Conservation (phyloP, 2,329 filamentous ascomycete genomes). For the Xylaria sp. region DNA sequence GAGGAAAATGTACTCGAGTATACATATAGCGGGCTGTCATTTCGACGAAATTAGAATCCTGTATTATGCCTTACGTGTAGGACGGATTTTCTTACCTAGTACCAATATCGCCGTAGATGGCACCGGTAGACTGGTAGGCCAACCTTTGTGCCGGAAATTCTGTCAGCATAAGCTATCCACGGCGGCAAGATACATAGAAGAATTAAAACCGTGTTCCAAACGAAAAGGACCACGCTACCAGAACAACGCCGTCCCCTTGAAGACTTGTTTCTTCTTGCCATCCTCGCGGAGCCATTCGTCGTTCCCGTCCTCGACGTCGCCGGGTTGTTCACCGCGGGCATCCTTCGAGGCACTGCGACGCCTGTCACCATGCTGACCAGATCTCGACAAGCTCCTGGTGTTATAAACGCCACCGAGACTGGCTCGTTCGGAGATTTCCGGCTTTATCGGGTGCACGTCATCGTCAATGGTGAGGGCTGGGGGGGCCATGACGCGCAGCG, state of each 20-base stretch:
- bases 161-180: slow-evolving; percentile 4
- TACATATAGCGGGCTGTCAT: slow-evolving; percentile 68
- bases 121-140: slow-evolving; percentile 68
- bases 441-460: slow-evolving; percentile 36
- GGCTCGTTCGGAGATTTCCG: slow-evolving; percentile 20
- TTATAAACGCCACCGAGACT: slow-evolving; percentile 43
- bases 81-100: slow-evolving; percentile 41
- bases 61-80: background rate
- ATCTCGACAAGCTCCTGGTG: slow-evolving; percentile 40
- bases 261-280: slow-evolving; percentile 45
- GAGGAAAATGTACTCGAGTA: slow-evolving; percentile 70
- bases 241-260: slow-evolving; percentile 44
- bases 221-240: slow-evolving; percentile 38
- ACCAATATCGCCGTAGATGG: slow-evolving; percentile 74
- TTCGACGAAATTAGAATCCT: background rate
- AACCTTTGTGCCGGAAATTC: slow-evolving; percentile 47
- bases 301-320: slow-evolving; percentile 41
- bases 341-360: slow-evolving; percentile 36
- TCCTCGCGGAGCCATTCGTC: slow-evolving; percentile 43
- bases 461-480: slow-evolving; percentile 39
- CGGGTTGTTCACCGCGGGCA: slow-evolving; percentile 30
- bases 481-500: slow-evolving; percentile 30
- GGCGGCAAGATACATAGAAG: background rate
- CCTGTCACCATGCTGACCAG: slow-evolving; percentile 28
- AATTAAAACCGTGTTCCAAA: background rate